phyloP scores from a whole-genome alignment of 2,329 filamentous ascomycete genomes.

The Fusarium annulatum region DNA sequence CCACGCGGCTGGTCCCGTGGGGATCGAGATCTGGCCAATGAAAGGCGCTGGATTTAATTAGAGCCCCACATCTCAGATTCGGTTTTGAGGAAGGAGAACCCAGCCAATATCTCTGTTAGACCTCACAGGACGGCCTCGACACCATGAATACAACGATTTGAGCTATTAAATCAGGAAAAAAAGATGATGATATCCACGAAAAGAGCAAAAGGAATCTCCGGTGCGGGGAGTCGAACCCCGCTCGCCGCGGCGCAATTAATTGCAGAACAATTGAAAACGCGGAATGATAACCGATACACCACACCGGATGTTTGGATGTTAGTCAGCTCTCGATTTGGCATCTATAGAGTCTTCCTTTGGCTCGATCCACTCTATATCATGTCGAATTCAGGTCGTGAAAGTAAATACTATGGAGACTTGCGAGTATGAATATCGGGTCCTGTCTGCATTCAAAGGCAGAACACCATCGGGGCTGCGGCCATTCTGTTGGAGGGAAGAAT shows the following conservation, averaged over 20 bases:
- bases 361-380: no score
- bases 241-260: conserved; percentile 8
- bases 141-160: not conserved
- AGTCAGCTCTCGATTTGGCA: fast-evolving
- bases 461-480: no score
- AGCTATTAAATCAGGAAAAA: not conserved
- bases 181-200: fast-evolving
- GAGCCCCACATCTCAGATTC: fast-evolving
- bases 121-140: not conserved
- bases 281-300: conserved; percentile 33
- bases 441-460: not conserved
- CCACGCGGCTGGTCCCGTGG: not conserved
- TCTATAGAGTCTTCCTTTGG: fast-evolving
- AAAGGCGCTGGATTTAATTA: fast-evolving
- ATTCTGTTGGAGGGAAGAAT: no score
- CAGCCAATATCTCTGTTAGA: not conserved
- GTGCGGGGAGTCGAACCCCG: conserved; percentile 26
- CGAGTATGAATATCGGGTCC: fast-evolving
- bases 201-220: conserved; percentile 9
- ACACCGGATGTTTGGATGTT: conserved; percentile 18
- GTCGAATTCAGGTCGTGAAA: no score
- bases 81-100: not conserved
- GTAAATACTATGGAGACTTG: no score
- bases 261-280: conserved; percentile 19
- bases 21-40: not conserved